Evolutionary conservation across 2,329 filamentous ascomycete genomes (phyloP).

Genomic region (Claviceps arundinis): DNA sequence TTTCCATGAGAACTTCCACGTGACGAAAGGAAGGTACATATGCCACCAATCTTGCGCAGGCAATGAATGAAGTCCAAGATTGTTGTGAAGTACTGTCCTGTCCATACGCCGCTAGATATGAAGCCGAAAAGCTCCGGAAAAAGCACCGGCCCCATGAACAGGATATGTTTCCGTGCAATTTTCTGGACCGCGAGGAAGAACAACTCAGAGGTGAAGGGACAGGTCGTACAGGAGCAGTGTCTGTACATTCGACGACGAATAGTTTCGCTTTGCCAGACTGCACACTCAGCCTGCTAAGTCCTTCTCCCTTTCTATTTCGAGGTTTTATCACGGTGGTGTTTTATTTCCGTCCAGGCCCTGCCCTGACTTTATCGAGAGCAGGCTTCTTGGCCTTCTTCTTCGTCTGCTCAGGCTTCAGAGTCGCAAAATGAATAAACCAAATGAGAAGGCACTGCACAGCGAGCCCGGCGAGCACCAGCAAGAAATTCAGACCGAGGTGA

Average conservation of each 20-base stretch:
- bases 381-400: conserved; percentile 27
- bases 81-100: too few species aligned
- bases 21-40: not conserved
- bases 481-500: conserved; percentile 41
- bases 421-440: conserved; percentile 47
- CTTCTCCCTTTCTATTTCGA: not conserved
- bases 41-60: too few species aligned
- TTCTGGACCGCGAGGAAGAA: too few species aligned
- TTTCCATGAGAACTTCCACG: not conserved
- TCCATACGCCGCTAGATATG: too few species aligned
- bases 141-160: too few species aligned
- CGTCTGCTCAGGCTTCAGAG: conserved; percentile 46
- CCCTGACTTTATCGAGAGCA: not conserved
- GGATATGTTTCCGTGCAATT: too few species aligned
- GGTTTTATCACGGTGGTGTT: not conserved
- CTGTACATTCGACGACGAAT: too few species aligned
- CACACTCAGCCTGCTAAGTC: not conserved
- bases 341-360: not conserved
- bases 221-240: too few species aligned
- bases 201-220: too few species aligned
- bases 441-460: conserved; percentile 32
- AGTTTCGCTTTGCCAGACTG: not conserved
- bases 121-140: too few species aligned
- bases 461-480: conserved; percentile 38
- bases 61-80: too few species aligned